A percentile compares a stretch with the other conserved stretches of the same genome.
Evolutionary conservation across 345 rosid genomes (phyloP).

Genomic region (Salix exigua): DNA sequence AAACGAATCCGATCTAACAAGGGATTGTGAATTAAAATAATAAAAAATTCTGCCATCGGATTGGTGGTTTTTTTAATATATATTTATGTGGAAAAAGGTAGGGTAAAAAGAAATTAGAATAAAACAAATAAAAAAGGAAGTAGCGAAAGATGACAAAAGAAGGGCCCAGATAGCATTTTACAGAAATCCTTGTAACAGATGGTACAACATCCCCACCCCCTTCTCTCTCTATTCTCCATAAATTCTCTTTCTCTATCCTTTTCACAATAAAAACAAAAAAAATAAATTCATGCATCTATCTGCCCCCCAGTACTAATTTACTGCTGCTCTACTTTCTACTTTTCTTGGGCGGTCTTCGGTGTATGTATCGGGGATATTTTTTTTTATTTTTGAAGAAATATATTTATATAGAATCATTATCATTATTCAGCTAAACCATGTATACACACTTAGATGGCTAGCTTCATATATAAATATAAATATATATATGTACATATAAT

Average conservation of each 20-base stretch:
- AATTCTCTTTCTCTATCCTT: slow-evolving; percentile 10
- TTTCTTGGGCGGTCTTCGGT: background rate
- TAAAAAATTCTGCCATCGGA: too few relatives aligned
- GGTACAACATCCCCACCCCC: background rate
- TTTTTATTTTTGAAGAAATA: too few relatives aligned
- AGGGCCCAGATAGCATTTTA: slow-evolving; percentile 39
- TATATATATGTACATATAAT: background rate
- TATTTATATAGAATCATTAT: too few relatives aligned
- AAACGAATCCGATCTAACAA: too few relatives aligned
- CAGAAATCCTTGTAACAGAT: slow-evolving; percentile 45
- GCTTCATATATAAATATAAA: too few relatives aligned
- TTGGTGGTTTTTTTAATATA: too few relatives aligned
- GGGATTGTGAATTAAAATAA: too few relatives aligned
- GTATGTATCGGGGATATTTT: too few relatives aligned
- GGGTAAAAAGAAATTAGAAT: too few relatives aligned
- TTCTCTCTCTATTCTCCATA: slow-evolving; percentile 24
- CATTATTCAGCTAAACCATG: too few relatives aligned
- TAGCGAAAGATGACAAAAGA: background rate
- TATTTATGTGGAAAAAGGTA: too few relatives aligned
- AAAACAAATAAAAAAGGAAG: background rate
- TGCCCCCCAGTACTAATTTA: slow-evolving; percentile 9
- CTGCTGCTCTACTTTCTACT: background rate
- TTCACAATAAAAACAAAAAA: slow-evolving; percentile 7
- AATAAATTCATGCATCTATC: background rate
- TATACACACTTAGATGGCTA: too few relatives aligned